These are phyloP conservation scores for Strobilomyces echinocephalus DNA, from an alignment of 768 basidiomycete genomes.

Conservation along the genomic window DNA sequence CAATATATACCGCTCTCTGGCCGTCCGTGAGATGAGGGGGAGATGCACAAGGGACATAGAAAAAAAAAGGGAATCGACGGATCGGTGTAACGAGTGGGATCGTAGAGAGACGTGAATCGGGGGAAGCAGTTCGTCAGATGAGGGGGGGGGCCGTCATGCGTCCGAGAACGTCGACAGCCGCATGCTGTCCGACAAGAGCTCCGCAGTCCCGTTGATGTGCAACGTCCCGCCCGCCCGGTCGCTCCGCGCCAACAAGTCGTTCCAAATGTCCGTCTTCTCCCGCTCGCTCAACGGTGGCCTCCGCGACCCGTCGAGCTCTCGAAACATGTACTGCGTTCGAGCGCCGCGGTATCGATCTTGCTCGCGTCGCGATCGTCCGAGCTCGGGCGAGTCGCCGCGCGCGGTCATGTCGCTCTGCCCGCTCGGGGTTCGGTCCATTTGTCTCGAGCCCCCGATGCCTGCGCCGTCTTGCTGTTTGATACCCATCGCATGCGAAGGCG, in stretches of 20 bases:
- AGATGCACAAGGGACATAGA: constrained; percentile 3
- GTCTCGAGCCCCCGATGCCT: constrained; percentile 1
- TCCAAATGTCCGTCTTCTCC: constrained; percentile 72
- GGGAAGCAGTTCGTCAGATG: neutral
- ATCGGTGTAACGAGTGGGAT: neutral
- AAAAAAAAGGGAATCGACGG: neutral
- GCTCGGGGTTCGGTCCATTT: constrained; percentile 22
- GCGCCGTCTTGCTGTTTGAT: neutral
- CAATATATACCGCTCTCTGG: constrained; percentile 9
- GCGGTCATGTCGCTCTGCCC: constrained; percentile 32
- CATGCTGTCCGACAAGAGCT: constrained; percentile 41
- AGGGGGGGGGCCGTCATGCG: too few species aligned
- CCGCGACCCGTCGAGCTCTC: constrained; percentile 38
- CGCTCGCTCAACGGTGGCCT: constrained; percentile 49
- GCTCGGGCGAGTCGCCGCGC: constrained; percentile 9
- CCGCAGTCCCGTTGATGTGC: constrained; percentile 39
- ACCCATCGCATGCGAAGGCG: constrained; percentile 7
- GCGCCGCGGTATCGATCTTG: constrained; percentile 11
- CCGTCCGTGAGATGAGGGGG: constrained; percentile 1
- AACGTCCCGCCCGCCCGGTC: constrained; percentile 70
- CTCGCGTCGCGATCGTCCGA: constrained; percentile 3
- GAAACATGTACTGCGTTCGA: constrained; percentile 41
- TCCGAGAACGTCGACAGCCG: constrained; percentile 35
- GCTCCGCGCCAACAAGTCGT: constrained; percentile 61
- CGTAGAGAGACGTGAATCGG: neutral